Evolutionary conservation across 495 filamentous ascomycete genomes (phyloP).

Genomic region (Xylaria sp.): DNA sequence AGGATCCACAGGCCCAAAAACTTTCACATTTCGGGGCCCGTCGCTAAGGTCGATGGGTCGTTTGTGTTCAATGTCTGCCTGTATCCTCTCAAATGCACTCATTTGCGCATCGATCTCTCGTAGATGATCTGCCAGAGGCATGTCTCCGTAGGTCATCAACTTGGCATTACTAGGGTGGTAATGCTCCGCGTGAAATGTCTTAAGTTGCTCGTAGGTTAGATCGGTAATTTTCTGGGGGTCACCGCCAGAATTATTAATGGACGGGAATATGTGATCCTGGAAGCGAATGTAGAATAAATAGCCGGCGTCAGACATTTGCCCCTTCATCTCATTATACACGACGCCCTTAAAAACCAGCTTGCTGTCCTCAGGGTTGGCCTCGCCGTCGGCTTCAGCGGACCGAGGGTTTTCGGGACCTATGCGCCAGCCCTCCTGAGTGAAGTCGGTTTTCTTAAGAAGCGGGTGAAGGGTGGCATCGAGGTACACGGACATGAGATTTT

Average conservation of each 20-base stretch:
- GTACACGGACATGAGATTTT: constrained; percentile 95
- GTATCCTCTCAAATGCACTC: constrained; percentile 69
- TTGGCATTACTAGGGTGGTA: constrained; percentile 98
- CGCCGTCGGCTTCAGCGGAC: constrained; percentile 48
- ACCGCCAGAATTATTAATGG: constrained; percentile 93
- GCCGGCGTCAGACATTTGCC: constrained; percentile 95
- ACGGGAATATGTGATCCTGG: constrained; percentile 91
- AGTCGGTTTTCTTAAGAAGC: constrained; percentile 86
- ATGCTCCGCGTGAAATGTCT: constrained; percentile 84
- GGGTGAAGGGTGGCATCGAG: constrained; percentile 92
- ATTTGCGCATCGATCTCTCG: constrained; percentile 76
- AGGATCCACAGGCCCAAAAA: constrained; percentile 87
- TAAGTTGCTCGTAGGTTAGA: constrained; percentile 84
- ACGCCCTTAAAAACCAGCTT: constrained; percentile 95
- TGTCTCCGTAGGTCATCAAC: constrained; percentile 93
- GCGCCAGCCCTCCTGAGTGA: constrained; percentile 95
- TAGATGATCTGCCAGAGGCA: constrained; percentile 82
- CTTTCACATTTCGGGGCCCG: constrained; percentile 70
- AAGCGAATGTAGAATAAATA: constrained; percentile 95
- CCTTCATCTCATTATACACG: constrained; percentile 99
- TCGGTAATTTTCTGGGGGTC: constrained; percentile 96
- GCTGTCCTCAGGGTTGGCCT: constrained; percentile 51
- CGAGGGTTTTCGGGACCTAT: constrained; percentile 88
- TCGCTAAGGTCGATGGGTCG: constrained; percentile 72
- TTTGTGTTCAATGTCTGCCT: constrained; percentile 75